Base-by-base conservation (phyloP, 306 rosid genomes). In the Pyrus bretschneideri region DNA sequence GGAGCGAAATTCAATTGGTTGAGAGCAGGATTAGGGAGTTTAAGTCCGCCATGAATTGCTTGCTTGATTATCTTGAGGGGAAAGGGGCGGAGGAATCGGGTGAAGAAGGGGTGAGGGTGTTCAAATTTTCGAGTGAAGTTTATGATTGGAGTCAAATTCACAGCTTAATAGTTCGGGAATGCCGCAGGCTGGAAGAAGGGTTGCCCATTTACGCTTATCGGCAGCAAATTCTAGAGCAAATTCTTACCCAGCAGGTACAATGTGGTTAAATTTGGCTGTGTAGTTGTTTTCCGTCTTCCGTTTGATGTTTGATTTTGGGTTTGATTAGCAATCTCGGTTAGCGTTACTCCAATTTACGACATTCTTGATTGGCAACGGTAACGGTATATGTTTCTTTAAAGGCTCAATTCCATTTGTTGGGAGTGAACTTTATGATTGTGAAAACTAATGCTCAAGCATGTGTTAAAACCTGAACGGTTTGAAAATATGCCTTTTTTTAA, bases 131-230 rank as follows among this genome's bases (percentile, higher is more conserved):
- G n/a, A 75, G 69, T 40, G 84, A 83, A 54, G 17, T n/a, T 12
- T 61, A 71, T 60, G 67, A 87, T 76, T 95, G 96, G 97, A 73
- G 44, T 70, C 78, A 59, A 60, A 55, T 95, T 70, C 88, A 87
- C 58, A 61, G 78, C 44, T 22, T 92, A 63, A 85, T 92, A 42
- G 63, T 58, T 65, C 82, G 97, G 84, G 99, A 95, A 77, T 79
- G 92, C 69, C 87, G 89, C 1, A 79, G 99, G 23, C 91, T 95
- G 21, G 78, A 89, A 15, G 92, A 87, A 29, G 97, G 97, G 1
- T 83, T 95, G 82, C 99, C 99, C 5, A 87, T 95, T 64, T 95
- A 92, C 74, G 96, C 96, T 67, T 88, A 80, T 77, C 73, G 99
- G 83, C 86, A 59, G 76, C 89, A 90, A 5, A 89, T 95, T 80